Base-by-base conservation (phyloP, 2,329 filamentous ascomycete species). In the Fusarium irregulare region DNA sequence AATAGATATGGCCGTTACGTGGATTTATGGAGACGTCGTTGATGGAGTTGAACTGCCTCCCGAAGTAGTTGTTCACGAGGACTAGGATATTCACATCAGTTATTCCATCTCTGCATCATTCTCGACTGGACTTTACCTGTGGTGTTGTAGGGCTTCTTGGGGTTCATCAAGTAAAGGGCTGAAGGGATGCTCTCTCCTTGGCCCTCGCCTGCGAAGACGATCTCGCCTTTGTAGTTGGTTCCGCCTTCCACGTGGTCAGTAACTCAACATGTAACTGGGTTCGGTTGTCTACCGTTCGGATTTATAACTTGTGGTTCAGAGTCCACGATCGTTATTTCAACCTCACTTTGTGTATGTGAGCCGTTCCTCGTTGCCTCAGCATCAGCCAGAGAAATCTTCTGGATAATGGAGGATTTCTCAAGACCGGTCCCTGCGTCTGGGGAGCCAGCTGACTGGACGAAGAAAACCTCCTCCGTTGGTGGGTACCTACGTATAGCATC, bases 31-130 rank as follows among this genome's bases (percentile, higher is more conserved):
- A 81, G 0, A 87, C 81, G 64, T 91, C 88, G 67, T 90, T 90
- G 13, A 89, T 77, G 0, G 87, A 89, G 74, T 84, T 88, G 77
- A 90, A 90, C 42, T 85, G 81, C 4, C 87, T 83, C 20, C 88
- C 87, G 51, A 87, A 87, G 74, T 82, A 91, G 75, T 87, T 88
- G 70, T 88, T 88, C 18, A 91, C 60, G 14, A 91, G 78, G 0
- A 84, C 83, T 82, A 2, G 0, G 5, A 2, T 1, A 4, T 7
- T 4, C 2, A 4, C 14, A 2, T 66, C 8, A 60, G n/a, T n/a
- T n/a, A n/a, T n/a, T n/a, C n/a, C n/a, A n/a, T n/a, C n/a, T n/a
- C n/a, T n/a, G n/a, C n/a, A n/a, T n/a, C n/a, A n/a, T n/a, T n/a
- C n/a, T n/a, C n/a, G n/a, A n/a, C n/a, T n/a, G n/a, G n/a, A n/a